Evolutionary conservation across 1,284 basidiomycete genomes (phyloP).

Genomic region (Anthracocystis panici-leucophaei): DNA sequence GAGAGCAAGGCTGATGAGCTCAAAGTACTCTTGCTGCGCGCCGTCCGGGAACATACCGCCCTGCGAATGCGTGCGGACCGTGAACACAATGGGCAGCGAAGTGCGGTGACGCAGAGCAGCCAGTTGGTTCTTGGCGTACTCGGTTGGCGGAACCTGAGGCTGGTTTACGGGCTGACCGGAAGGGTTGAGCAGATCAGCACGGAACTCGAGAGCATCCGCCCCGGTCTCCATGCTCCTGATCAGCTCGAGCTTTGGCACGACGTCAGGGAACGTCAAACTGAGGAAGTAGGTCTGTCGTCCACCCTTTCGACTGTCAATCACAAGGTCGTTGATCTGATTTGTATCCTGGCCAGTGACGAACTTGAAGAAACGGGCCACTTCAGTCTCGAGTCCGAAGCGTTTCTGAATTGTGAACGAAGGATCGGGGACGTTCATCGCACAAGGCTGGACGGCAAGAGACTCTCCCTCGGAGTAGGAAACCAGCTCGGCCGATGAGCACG

Average conservation of each 20-base stretch:
- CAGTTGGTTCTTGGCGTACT: constrained; percentile 86
- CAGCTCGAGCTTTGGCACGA: constrained; percentile 78
- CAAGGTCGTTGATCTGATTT: constrained; percentile 77
- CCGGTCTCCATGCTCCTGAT: constrained; percentile 84
- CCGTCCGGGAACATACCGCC: constrained; percentile 91
- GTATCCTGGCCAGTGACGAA: constrained; percentile 83
- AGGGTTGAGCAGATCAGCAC: constrained; percentile 87
- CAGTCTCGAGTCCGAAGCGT: constrained; percentile 65
- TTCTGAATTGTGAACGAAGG: constrained; percentile 60
- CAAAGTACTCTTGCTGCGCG: constrained; percentile 80
- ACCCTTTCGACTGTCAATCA: constrained; percentile 24
- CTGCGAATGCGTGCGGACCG: constrained; percentile 86
- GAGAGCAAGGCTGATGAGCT: constrained; percentile 82
- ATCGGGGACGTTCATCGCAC: constrained; percentile 39
- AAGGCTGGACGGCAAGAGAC: constrained; percentile 33
- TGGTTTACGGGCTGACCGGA: constrained; percentile 68
- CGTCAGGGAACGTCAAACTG: constrained; percentile 89
- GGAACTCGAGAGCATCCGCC: constrained; percentile 90
- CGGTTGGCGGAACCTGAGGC: constrained; percentile 77
- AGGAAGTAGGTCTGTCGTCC: constrained; percentile 82
- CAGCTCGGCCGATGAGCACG: constrained; percentile 87
- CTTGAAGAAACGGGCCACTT: constrained; percentile 80
- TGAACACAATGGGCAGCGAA: constrained; percentile 88
- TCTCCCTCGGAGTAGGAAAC: constrained; percentile 75
- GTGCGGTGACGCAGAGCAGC: constrained; percentile 82